phyloP scores from a whole-genome alignment of 108 stramenopile genomes.

The Mediolabrus comicus region DNA sequence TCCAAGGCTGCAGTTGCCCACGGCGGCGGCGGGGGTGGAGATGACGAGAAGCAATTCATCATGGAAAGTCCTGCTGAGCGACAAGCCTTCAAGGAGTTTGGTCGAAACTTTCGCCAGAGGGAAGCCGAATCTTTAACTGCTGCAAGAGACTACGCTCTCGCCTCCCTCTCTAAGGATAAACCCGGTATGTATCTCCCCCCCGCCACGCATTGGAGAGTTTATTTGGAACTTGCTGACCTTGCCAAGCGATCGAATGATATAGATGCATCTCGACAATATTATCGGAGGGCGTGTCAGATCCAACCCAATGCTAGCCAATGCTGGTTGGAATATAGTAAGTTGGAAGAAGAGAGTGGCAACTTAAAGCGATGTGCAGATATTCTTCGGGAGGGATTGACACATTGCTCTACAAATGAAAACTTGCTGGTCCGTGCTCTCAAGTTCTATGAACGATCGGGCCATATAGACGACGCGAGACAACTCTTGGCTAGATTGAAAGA shows the following conservation, averaged over 20 bases:
- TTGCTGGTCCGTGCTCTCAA: conserved; percentile 88
- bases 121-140: conserved; percentile 54
- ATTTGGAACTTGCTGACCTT: conserved; percentile 81
- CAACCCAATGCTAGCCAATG: conserved; percentile 90
- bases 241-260: conserved; percentile 75
- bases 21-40: not conserved
- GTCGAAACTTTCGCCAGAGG: conserved; percentile 55
- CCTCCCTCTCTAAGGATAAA: conserved; percentile 33
- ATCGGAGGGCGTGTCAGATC: conserved; percentile 76
- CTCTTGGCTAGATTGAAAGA: conserved; percentile 88
- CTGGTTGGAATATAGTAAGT: conserved; percentile 96
- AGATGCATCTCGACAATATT: conserved; percentile 76
- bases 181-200: conserved; percentile 49
- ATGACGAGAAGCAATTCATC: conserved; percentile 18
- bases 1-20: not conserved
- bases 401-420: conserved; percentile 83
- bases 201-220: conserved; percentile 74
- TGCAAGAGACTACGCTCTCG: conserved; percentile 63
- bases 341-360: conserved; percentile 95
- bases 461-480: conserved; percentile 71
- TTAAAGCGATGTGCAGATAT: conserved; percentile 64
- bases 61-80: conserved; percentile 19
- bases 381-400: conserved; percentile 71
- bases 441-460: conserved; percentile 85
- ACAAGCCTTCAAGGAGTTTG: conserved; percentile 66